Base-by-base conservation (phyloP, 2,329 filamentous ascomycete species). In the Fusarium pseudocircinatum region DNA sequence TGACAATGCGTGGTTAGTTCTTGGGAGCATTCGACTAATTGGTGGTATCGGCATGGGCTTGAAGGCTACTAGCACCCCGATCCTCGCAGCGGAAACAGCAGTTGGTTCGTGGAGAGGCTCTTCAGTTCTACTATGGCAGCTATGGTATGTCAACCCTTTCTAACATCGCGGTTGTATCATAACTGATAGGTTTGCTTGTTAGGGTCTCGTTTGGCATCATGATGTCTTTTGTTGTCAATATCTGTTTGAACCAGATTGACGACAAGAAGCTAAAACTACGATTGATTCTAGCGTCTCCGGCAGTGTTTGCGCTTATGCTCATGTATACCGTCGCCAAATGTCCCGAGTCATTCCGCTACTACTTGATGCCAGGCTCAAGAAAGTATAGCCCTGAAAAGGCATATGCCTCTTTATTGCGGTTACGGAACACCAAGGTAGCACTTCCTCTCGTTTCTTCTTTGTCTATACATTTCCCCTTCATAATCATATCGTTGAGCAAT, bases 391-490 rank as follows among this genome's bases (percentile, higher is more conserved):
- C n/a, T 24, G 15, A 43, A 4, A 43, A 24, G 7, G 42, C n/a
- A 24, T 43, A 42, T 42, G 39, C 39, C 14, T 42, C 39, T n/a
- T 42, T 42, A 8, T n/a, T n/a, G 8, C 22, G 39, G 6, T n/a
- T 42, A 13, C 39, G 39, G 8, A n/a, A 42, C 39, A 42, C 39
- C 4, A 42, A n/a, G 39, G 39, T 15, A 42, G 8, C 13, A 40
- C 39, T 40, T 10, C 0, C 22, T 1, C 7, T 10, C 6, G 6
- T n/a, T 9, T n/a, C 22, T n/a, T 8, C 15, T n/a, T 22, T 13
- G 10, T 0, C 13, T 8, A 7, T 40, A 10, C 8, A 13, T 40
- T 37, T 7, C 13, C 39, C 39, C 12, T 40, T n/a, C 20, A 15
- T 9, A 2, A 14, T 22, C 14, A 7, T 14, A 40, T 13, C 13